phyloP scores from a whole-genome alignment of 805 yeast species.

The Vanderwaltozyma yarrowii region DNA sequence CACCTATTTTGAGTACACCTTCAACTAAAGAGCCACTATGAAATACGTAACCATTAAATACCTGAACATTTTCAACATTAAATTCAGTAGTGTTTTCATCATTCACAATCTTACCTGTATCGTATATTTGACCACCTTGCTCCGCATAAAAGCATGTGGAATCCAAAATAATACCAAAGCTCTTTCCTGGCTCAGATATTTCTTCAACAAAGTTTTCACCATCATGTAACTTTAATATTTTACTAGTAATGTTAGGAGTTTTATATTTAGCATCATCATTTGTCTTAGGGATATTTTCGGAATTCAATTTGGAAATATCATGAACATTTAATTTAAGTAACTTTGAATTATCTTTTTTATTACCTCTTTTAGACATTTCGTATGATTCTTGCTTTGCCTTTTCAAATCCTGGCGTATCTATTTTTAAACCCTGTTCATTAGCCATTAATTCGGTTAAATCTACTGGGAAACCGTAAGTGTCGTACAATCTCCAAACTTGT shows the following conservation, averaged over 20 bases:
- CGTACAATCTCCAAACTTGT: conserved; percentile 97
- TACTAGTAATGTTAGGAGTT: conserved; percentile 54
- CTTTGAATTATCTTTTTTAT: conserved; percentile 45
- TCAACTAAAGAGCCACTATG: conserved; percentile 83
- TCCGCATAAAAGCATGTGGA: conserved; percentile 95
- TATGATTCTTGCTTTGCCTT: conserved; percentile 78
- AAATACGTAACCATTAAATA: conserved; percentile 86
- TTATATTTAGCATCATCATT: conserved; percentile 79
- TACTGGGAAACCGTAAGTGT: conserved; percentile 98
- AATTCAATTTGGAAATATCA: conserved; percentile 59
- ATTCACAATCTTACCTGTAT: conserved; percentile 82
- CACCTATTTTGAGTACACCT: conserved; percentile 61
- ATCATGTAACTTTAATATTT: conserved; percentile 59
- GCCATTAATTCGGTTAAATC: conserved; percentile 98
- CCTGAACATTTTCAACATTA: conserved; percentile 84
- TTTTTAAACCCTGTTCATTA: conserved; percentile 89
- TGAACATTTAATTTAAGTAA: conserved; percentile 84
- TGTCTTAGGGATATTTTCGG: conserved; percentile 62
- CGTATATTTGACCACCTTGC: conserved; percentile 98
- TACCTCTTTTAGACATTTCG: conserved; percentile 90
- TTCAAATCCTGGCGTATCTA: conserved; percentile 88
- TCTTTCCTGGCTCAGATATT: conserved; percentile 36
- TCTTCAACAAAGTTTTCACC: conserved; percentile 51
- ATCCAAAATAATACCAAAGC: conserved; percentile 74
- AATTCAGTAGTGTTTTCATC: conserved; percentile 74